phyloP scores from a whole-genome alignment of 129 eudicot genomes.

The Flaveria bidentis region DNA sequence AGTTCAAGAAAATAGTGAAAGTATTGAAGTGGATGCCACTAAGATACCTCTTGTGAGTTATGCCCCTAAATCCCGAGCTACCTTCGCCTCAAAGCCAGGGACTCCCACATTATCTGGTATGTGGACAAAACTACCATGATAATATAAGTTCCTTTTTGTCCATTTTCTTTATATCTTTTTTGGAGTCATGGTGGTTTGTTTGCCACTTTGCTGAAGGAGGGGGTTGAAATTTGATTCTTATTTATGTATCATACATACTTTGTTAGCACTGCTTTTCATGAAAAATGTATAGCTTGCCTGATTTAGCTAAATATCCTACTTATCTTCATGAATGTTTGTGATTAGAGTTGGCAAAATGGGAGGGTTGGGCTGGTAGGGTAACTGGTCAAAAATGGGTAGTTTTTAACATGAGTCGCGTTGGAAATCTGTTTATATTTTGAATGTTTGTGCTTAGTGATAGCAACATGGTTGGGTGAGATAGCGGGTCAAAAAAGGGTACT shows the following conservation, averaged over 20 bases:
- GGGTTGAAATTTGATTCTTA: background rate
- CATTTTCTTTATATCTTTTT: background rate
- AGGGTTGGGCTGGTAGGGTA: background rate
- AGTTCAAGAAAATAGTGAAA: too few relatives aligned
- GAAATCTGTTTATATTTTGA: background rate
- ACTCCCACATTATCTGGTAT: slow-evolving; percentile 52
- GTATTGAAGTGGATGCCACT: too few relatives aligned
- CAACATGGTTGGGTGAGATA: too few relatives aligned
- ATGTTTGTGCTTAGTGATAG: background rate
- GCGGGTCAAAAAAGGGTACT: too few relatives aligned
- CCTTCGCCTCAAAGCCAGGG: slow-evolving; percentile 35
- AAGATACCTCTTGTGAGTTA: too few relatives aligned
- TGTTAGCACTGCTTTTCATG: background rate
- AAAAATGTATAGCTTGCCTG: slow-evolving; percentile 9
- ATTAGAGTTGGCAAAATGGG: background rate
- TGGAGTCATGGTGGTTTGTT: background rate
- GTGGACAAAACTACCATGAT: slow-evolving; percentile 8
- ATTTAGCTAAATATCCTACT: background rate
- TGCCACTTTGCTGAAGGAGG: background rate
- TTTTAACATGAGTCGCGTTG: background rate
- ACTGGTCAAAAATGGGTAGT: background rate
- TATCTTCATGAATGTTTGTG: background rate
- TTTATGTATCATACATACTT: background rate
- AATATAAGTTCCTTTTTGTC: background rate
- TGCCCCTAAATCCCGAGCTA: too few relatives aligned